Percentiles rank a stretch among this genome's conserved stretches.
Evolutionary conservation across 2,329 filamentous ascomycete genomes (phyloP).

Genomic region (Nothopassalora personata): DNA sequence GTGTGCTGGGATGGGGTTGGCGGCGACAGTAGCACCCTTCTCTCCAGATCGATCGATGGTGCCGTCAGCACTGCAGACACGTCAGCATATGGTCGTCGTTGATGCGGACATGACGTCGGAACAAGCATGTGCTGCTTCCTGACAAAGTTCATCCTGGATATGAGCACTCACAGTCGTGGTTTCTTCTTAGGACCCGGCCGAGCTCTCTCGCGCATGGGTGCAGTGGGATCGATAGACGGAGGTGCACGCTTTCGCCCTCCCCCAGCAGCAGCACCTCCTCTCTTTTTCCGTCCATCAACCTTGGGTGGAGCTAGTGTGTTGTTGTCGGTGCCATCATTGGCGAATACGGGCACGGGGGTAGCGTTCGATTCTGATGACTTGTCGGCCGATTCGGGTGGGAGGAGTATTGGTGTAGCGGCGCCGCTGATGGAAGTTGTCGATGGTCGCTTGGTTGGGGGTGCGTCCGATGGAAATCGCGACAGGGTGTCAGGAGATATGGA

Average conservation of each 20-base stretch:
- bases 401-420: conserved; percentile 33
- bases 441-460: conserved; percentile 10
- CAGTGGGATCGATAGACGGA: conserved; percentile 45
- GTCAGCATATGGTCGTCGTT: conserved; percentile 19
- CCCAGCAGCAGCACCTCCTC: conserved; percentile 41
- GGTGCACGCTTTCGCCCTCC: conserved; percentile 33
- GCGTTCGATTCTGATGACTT: conserved; percentile 40
- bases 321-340: conserved; percentile 30
- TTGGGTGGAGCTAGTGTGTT: conserved; percentile 43
- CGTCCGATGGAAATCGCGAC: conserved; percentile 25
- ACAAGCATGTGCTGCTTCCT: background rate
- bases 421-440: conserved; percentile 24
- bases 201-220: conserved; percentile 42
- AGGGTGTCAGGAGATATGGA: conserved; percentile 24
- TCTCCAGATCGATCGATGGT: conserved; percentile 38
- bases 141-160: background rate
- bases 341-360: conserved; percentile 32
- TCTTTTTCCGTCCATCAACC: conserved; percentile 60
- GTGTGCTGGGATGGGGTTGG: conserved; percentile 48
- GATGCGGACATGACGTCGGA: background rate
- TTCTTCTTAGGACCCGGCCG: conserved; percentile 98
- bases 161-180: conserved; percentile 71
- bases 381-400: conserved; percentile 34
- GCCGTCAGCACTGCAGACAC: conserved; percentile 45
- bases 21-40: conserved; percentile 7